Evolutionary conservation across 192 early-diverging fungal genomes (phyloP), one percentile per base, ranked within the genome.

Genomic region (Coemansia sp.): DNA sequence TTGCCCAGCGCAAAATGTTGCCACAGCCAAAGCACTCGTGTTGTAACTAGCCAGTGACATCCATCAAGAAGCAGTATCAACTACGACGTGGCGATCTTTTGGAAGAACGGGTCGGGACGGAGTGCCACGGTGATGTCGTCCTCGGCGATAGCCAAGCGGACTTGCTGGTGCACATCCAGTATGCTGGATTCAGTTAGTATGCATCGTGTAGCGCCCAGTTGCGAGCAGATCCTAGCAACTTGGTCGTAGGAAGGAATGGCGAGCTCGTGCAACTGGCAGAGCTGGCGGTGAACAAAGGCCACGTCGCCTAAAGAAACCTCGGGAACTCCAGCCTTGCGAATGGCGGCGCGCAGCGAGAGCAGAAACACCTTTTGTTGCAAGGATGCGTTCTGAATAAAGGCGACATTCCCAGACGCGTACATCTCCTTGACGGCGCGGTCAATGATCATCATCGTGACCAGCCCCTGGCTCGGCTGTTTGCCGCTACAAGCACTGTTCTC

Each of bases 341-440:
- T 65, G 15, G 77, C 71, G 37, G 86, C 79, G 6, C 92, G 78
- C 32, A 95, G 60, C 0, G 92, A 82, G 1, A 95, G 84, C 32
- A 98, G 65, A 65, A 96, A 96, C 19, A 98, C 41, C 69, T 94
- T 92, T 65, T 96, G 95, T 59, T 96, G 94, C 37, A 89, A 58
- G 6, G 89, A 90, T n/a, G 87, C 88, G 25, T 77, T 74, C 64
- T 88, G 82, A 32, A 98, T 84, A 67, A 93, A 87, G 6, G 89
- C 74, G 1, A 94, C 86, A 29, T 87, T 81, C 1, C 92, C 87
- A 10, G 95, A 93, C 2, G 87, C 82, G 70, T 90, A 94, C 90
- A 98, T 92, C 65, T 96, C 94, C 65, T 89, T 91, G 64, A 96
- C 85, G 0, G 93, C 95, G 22, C 87, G 85, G 51, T 94, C 86